A percentile compares a stretch with the other conserved stretches of the same genome.
Conservation (phyloP, 2,329 filamentous ascomycete genomes). For the Pleoardoris graminearum region DNA sequence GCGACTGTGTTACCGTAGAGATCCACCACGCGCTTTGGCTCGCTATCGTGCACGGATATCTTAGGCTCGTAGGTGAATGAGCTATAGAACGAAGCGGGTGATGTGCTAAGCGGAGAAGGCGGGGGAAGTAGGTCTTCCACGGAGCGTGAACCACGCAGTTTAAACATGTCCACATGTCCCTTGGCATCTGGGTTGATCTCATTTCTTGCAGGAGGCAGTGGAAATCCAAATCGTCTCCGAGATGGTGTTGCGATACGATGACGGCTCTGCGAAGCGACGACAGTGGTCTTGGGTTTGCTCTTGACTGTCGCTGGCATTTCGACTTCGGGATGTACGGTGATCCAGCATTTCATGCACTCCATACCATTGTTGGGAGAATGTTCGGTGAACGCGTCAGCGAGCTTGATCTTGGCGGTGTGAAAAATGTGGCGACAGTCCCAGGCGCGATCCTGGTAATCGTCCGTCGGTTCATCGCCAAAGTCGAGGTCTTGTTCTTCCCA, state of each 20-base stretch:
- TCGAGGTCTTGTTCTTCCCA: conserved; percentile 37
- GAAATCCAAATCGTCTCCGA: neutral
- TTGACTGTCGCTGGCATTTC: conserved; percentile 8
- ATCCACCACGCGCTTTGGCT: conserved; percentile 15
- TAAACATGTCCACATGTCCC: too few species aligned
- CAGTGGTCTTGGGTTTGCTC: neutral
- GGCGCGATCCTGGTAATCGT: conserved; percentile 22
- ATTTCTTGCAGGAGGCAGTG: too few species aligned
- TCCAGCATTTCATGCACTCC: conserved; percentile 40
- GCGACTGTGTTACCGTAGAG: conserved; percentile 24
- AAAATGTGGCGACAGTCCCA: conserved; percentile 37
- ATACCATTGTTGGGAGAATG: conserved; percentile 14
- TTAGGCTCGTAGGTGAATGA: neutral
- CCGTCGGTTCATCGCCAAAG: conserved; percentile 45
- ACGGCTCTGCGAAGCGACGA: neutral
- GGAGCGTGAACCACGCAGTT: neutral
- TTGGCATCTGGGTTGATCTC: too few species aligned
- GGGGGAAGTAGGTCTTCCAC: neutral
- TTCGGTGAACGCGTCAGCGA: conserved; percentile 17
- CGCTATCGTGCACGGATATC: neutral
- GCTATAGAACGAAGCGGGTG: neutral
- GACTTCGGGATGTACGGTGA: conserved; percentile 27
- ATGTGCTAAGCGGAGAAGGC: neutral
- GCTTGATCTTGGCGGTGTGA: conserved; percentile 16
- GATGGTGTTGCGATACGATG: neutral